phyloP scores from a whole-genome alignment of 2,329 filamentous ascomycete species.

The Fusarium ambrosium region DNA sequence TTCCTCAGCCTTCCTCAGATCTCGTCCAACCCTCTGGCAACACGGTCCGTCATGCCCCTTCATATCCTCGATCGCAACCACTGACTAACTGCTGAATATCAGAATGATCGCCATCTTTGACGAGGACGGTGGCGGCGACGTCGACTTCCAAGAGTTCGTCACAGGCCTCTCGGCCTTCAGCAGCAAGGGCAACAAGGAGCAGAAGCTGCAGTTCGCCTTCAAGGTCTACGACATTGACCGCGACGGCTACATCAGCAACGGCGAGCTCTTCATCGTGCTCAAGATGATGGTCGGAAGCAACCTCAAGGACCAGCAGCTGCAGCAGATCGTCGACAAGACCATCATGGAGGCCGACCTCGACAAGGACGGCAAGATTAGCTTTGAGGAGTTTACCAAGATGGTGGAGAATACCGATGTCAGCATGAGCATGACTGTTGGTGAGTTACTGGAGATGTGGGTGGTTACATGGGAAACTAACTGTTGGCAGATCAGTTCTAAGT shows the following conservation, averaged over 20 bases:
- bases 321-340: conserved; percentile 99
- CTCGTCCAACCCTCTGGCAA: conserved; percentile 96
- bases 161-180: conserved; percentile 95
- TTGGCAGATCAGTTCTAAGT: conserved; percentile 42
- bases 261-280: conserved; percentile 97
- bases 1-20: conserved; percentile 98
- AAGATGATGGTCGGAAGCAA: conserved; percentile 99
- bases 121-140: conserved; percentile 96
- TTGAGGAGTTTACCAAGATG: conserved; percentile 99
- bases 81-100: conserved; percentile 8
- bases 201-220: conserved; percentile 98
- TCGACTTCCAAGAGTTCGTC: conserved; percentile 99
- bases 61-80: background rate
- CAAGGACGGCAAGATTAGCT: conserved; percentile 97
- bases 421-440: conserved; percentile 81
- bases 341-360: conserved; percentile 99
- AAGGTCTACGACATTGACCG: conserved; percentile 99
- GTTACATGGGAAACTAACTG: conserved; percentile 14
- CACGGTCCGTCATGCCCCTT: conserved; percentile 70
- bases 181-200: conserved; percentile 98
- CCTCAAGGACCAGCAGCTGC: conserved; percentile 97
- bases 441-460: conserved; percentile 47
- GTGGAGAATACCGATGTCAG: conserved; percentile 91
- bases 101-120: conserved; percentile 99
- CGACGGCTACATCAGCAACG: conserved; percentile 98